Conservation (phyloP, 2,329 filamentous ascomycete species). For the Fusarium sp. region DNA sequence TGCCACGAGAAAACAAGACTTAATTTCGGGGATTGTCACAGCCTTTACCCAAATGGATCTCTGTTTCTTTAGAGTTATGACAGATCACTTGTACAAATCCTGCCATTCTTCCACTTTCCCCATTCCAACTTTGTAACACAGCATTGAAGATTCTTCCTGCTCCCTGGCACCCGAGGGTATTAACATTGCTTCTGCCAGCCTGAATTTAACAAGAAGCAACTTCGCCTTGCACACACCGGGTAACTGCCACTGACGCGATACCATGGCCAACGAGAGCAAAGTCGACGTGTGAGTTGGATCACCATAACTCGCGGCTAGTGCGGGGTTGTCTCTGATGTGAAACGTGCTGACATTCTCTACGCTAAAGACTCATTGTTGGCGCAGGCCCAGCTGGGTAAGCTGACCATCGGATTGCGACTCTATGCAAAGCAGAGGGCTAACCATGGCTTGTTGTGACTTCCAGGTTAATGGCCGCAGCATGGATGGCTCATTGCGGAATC, state of each 20-base stretch:
- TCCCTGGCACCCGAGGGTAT: background rate
- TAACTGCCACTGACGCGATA: background rate
- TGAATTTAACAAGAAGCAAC: background rate
- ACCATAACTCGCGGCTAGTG: background rate
- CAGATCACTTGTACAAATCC: background rate
- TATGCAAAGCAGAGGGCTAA: background rate
- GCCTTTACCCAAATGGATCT: background rate
- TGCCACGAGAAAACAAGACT: background rate
- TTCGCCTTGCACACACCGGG: background rate
- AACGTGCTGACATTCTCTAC: background rate
- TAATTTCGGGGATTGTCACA: background rate
- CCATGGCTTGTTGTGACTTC: background rate
- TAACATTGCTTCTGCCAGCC: background rate
- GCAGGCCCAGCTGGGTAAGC: constrained; percentile 2
- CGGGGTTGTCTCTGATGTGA: background rate
- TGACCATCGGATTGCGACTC: background rate
- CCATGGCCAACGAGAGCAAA: background rate
- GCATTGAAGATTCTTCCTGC: background rate
- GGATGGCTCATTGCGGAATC: constrained; percentile 5
- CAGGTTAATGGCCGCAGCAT: background rate
- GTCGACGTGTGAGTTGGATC: background rate
- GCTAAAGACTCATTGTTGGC: background rate
- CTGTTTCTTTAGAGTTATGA: background rate
- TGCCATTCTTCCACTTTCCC: background rate
- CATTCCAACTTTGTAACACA: background rate